phyloP scores from a whole-genome alignment of 768 basidiomycete genomes.

The Leccinum broughii region DNA sequence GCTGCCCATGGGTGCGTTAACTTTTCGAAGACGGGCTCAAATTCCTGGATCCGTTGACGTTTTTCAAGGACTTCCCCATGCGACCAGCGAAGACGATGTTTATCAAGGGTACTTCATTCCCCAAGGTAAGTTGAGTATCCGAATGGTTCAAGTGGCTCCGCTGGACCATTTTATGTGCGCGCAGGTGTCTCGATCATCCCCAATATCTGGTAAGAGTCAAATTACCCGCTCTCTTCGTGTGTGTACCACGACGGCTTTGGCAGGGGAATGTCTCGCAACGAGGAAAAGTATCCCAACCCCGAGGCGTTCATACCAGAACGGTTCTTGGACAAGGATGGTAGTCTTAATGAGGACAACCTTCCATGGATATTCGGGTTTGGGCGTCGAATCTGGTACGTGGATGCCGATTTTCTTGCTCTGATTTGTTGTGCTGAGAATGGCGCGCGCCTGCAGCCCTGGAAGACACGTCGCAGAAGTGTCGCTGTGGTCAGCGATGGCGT shows the following conservation, averaged over 20 bases:
- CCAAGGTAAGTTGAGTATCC: neutral
- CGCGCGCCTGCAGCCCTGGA: neutral
- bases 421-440: neutral
- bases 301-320: neutral
- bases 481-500: neutral
- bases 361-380: neutral
- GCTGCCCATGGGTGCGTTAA: neutral
- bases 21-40: neutral
- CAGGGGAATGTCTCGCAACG: neutral
- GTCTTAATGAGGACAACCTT: neutral
- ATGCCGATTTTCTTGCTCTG: neutral
- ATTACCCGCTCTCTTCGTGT: neutral
- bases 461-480: neutral
- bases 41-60: neutral
- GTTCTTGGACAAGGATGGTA: neutral
- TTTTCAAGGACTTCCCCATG: neutral
- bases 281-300: neutral
- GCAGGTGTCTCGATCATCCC: neutral
- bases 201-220: neutral
- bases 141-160: neutral
- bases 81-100: neutral
- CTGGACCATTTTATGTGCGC: neutral
- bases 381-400: neutral
- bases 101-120: neutral
- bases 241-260: neutral